phyloP scores from a whole-genome alignment of 768 basidiomycete genomes.

The Tylopilus sp. region DNA sequence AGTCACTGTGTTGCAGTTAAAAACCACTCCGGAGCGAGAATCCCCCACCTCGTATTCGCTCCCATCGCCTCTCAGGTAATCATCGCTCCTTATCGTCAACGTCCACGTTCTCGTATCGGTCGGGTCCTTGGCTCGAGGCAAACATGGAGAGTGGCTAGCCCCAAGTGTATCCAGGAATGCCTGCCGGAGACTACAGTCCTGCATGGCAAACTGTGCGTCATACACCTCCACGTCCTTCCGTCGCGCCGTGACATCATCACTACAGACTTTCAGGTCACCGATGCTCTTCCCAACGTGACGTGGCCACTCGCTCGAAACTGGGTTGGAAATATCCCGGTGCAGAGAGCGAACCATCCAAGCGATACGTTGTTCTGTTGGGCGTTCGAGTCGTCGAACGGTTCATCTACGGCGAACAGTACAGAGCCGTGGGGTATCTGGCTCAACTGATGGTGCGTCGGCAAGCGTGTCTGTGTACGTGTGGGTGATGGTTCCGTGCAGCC shows the following conservation, averaged over 20 bases:
- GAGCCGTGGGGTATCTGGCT: slow-evolving; percentile 74
- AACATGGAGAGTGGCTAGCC: not conserved
- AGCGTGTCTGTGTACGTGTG: not conserved
- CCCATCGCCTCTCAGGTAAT: too few relatives aligned
- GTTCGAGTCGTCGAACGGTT: slow-evolving; percentile 53
- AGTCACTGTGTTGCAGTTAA: too few relatives aligned
- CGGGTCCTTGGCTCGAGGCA: too few relatives aligned
- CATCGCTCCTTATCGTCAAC: too few relatives aligned
- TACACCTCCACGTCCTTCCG: not conserved
- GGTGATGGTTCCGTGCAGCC: slow-evolving; percentile 34
- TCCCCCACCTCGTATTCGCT: too few relatives aligned
- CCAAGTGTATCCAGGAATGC: not conserved
- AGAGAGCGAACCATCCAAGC: slow-evolving; percentile 57
- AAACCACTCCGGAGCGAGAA: too few relatives aligned
- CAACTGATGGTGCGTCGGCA: slow-evolving; percentile 55
- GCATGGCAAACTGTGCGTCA: slow-evolving; percentile 43
- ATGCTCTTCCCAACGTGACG: slow-evolving; percentile 55
- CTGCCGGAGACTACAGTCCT: not conserved
- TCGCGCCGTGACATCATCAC: not conserved
- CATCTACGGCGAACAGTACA: slow-evolving; percentile 41
- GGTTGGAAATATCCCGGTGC: slow-evolving; percentile 64
- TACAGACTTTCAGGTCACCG: slow-evolving; percentile 58
- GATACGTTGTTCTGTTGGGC: slow-evolving; percentile 66
- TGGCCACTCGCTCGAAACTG: slow-evolving; percentile 47
- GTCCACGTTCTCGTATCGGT: too few relatives aligned